Base-by-base conservation (phyloP, 1,284 basidiomycete species). In the Naganishia liquefaciens region DNA sequence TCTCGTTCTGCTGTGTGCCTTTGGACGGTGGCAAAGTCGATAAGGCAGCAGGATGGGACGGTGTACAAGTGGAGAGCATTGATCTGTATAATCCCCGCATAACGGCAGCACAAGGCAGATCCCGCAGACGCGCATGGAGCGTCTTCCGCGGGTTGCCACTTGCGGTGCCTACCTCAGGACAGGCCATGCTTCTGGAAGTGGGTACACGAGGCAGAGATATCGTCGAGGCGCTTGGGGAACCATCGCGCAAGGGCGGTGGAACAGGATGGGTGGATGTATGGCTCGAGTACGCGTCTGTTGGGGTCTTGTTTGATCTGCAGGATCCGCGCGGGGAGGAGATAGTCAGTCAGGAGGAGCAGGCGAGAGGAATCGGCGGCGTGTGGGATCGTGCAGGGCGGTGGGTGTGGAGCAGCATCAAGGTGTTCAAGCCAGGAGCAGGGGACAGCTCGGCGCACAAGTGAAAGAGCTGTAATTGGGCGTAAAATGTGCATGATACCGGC, bases 201-300 rank as follows among this genome's bases (percentile, higher is more conserved):
- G 77, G 80, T 23, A 88, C 86, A 2, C 85, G 83, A 5, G 93
- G 91, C 3, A 87, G 87, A 71, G 86, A 90, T 0, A 85, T 96
- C 66, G 88, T 94, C 3, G 74, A 78, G 19, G 73, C 75, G 42
- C 77, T 94, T 37, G 91, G 91, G 21, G 92, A 94, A 77, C 92
- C 92, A 7, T 84, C 84, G 70, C 83, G 89, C 62, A 95, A 94
- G 74, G 92, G 92, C 6, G 90, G 91, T 27, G 90, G 91, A 0
- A 85, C 84, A 10, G 88, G 88, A n/a, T 90, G 88, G 46, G 89
- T 93, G 69, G 87, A 86, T 21, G 91, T 93, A 67, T 95, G 90
- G 89, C 88, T 91, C 70, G 91, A 94, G 76, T 94, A 91, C 91
- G 82, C 84, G n/a, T 82, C 80, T 66, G 83, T 88, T 63, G 76